These are phyloP conservation scores for Clavulina sp. DNA, from an alignment of 768 basidiomycete genomes.

Conservation along the genomic window DNA sequence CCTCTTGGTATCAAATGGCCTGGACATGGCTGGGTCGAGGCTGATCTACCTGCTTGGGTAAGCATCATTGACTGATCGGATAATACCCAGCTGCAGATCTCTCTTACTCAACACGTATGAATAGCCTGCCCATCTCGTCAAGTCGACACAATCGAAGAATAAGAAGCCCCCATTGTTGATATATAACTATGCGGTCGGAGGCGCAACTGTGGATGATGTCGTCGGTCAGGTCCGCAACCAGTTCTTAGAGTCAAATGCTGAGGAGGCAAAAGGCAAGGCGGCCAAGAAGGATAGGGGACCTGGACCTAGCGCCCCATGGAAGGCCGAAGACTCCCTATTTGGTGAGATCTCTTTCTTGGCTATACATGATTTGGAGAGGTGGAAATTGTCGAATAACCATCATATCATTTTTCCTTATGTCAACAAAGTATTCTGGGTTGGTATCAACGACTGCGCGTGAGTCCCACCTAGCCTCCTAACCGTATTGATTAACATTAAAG, in stretches of 20 bases:
- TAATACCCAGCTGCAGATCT: constrained; percentile 21
- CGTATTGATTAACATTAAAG: background rate
- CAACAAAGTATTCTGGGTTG: constrained; percentile 48
- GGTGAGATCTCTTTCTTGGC: too few species aligned
- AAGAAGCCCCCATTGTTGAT: constrained; percentile 29
- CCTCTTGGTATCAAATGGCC: constrained; percentile 37
- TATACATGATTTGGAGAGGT: too few species aligned
- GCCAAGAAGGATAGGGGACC: constrained; percentile 6
- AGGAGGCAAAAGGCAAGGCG: constrained; percentile 17
- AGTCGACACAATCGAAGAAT: constrained; percentile 16
- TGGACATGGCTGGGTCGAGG: constrained; percentile 31
- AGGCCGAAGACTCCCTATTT: constrained; percentile 27
- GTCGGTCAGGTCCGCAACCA: constrained; percentile 22
- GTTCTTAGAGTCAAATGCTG: constrained; percentile 24
- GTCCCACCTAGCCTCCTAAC: too few species aligned
- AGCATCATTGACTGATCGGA: constrained; percentile 31
- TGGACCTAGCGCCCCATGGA: constrained; percentile 31
- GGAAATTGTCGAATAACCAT: too few species aligned
- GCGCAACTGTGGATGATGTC: constrained; percentile 29
- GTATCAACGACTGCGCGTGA: constrained; percentile 38
- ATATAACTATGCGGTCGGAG: constrained; percentile 41
- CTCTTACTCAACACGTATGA: background rate
- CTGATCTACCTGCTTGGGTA: constrained; percentile 40
- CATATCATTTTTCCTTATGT: too few species aligned
- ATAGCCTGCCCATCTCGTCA: constrained; percentile 12